Conservation (phyloP, 2,329 filamentous ascomycete genomes). For the Cercospora brassicicola region DNA sequence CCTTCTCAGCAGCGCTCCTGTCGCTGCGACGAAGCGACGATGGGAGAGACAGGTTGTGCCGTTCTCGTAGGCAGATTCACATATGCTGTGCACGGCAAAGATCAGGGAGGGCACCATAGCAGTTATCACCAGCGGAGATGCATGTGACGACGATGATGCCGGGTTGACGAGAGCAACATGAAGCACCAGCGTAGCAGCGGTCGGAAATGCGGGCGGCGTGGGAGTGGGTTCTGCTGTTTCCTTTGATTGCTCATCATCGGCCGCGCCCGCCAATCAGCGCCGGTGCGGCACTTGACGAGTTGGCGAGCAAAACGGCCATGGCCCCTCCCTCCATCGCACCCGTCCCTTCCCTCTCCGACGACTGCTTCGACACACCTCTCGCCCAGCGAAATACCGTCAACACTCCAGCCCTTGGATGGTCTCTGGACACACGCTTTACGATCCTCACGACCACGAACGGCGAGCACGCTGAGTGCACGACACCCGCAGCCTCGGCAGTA, state of each 20-base stretch:
- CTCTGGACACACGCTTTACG: neutral
- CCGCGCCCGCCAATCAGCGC: slow-evolving; percentile 1
- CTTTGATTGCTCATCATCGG: slow-evolving; percentile 3
- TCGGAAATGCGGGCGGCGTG: neutral
- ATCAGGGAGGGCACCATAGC: neutral
- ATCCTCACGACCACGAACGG: neutral
- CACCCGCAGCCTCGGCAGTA: neutral
- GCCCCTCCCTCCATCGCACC: neutral
- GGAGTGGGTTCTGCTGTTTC: neutral
- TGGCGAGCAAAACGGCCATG: neutral
- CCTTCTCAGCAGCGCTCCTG: neutral
- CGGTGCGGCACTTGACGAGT: neutral
- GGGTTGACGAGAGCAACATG: neutral
- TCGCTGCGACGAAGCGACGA: neutral
- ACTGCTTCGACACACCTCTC: neutral
- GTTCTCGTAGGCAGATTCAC: neutral
- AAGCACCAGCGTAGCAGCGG: no score
- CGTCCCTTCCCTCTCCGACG: neutral
- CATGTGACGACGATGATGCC: neutral
- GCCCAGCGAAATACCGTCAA: neutral
- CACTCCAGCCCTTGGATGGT: neutral
- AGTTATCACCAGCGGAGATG: neutral
- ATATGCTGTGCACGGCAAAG: neutral
- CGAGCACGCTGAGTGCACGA: neutral
- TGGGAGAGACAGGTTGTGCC: neutral